These are phyloP conservation scores for Sclerotinia glacialis DNA, from an alignment of 2,329 filamentous ascomycete species.

Conservation along the genomic window DNA sequence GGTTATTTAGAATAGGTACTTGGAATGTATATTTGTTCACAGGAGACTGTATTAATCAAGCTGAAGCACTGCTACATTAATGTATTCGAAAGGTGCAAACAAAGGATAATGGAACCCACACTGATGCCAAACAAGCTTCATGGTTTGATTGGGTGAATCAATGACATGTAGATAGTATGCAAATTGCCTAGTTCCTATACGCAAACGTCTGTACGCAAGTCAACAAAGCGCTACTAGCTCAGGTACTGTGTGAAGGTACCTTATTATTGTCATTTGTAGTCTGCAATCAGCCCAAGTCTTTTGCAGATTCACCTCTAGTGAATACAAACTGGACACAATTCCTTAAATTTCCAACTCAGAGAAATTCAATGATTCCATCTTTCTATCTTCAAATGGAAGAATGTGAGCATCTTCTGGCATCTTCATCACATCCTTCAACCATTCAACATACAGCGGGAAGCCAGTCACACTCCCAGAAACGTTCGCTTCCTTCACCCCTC, in stretches of 20 bases:
- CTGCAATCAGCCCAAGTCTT: background rate
- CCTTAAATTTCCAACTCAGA: background rate
- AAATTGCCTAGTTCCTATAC: background rate
- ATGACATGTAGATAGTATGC: too few relatives aligned
- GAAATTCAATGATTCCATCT: background rate
- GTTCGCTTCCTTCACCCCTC: constrained; percentile 45
- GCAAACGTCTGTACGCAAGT: background rate
- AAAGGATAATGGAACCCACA: too few relatives aligned
- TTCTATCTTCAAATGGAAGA: constrained; percentile 1
- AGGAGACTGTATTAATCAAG: background rate
- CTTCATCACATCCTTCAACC: constrained; percentile 35
- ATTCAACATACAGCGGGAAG: constrained; percentile 35
- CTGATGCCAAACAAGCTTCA: too few relatives aligned
- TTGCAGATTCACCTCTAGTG: background rate
- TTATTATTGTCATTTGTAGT: background rate
- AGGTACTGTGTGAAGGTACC: background rate
- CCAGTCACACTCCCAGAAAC: constrained; percentile 39
- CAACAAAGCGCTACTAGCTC: background rate
- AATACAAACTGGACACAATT: background rate
- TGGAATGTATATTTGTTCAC: too few relatives aligned
- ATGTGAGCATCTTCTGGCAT: constrained; percentile 21
- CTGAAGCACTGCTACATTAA: background rate
- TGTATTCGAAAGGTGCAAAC: too few relatives aligned
- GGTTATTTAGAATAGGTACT: too few relatives aligned
- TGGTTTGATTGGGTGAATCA: too few relatives aligned